These are phyloP conservation scores for Candida maesae DNA, from an alignment of 805 yeast species.

Conservation along the genomic window DNA sequence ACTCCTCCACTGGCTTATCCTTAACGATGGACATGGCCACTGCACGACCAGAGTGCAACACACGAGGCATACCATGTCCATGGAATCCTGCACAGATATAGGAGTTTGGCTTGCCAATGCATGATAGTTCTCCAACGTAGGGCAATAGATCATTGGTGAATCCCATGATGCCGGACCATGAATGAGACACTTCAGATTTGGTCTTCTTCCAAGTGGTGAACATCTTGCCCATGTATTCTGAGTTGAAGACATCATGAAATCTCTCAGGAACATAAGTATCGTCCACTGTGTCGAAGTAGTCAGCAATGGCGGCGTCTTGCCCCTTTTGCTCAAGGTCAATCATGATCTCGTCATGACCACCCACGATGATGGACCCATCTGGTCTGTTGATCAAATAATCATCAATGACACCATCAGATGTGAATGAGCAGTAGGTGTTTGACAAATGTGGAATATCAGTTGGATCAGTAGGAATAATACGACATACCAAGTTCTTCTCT, in stretches of 20 bases:
- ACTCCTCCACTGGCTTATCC: slow-evolving; percentile 13
- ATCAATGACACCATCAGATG: slow-evolving; percentile 21
- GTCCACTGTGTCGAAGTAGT: slow-evolving; percentile 31
- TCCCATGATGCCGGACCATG: slow-evolving; percentile 47
- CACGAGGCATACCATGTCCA: slow-evolving; percentile 52
- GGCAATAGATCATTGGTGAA: slow-evolving; percentile 39
- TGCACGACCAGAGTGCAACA: slow-evolving; percentile 37
- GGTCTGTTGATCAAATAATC: slow-evolving; percentile 37
- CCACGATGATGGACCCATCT: slow-evolving; percentile 37
- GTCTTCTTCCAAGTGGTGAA: slow-evolving; percentile 33
- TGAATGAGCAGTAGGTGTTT: slow-evolving; percentile 32
- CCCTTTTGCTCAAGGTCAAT: slow-evolving; percentile 5
- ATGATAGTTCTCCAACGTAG: slow-evolving; percentile 38
- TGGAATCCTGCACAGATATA: slow-evolving; percentile 44
- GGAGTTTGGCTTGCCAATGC: slow-evolving; percentile 26
- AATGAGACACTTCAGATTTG: slow-evolving; percentile 23
- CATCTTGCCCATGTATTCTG: slow-evolving; percentile 28
- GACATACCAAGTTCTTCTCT: slow-evolving; percentile 32
- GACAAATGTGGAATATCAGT: slow-evolving; percentile 32
- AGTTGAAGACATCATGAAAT: slow-evolving; percentile 23
- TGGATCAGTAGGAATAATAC: slow-evolving; percentile 26
- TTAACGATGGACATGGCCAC: slow-evolving; percentile 28
- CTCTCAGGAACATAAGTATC: slow-evolving; percentile 31
- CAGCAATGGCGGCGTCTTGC: slow-evolving; percentile 15
- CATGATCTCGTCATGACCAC: slow-evolving; percentile 25